phyloP scores from a whole-genome alignment of 2,329 filamentous ascomycete genomes.

The Ophiosphaerella korrae region DNA sequence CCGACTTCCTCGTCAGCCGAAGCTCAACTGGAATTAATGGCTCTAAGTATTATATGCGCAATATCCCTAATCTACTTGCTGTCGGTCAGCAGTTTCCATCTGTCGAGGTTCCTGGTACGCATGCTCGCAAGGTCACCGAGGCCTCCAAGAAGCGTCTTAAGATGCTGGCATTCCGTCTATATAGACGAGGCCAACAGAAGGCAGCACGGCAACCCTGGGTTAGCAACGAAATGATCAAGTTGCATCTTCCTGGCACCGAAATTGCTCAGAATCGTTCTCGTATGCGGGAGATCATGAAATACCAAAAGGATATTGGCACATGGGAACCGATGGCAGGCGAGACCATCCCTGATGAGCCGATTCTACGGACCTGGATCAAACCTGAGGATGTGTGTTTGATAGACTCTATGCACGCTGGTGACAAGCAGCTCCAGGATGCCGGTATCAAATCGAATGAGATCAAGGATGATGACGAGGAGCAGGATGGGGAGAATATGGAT shows the following conservation, averaged over 20 bases:
- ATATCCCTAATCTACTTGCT: constrained; percentile 86
- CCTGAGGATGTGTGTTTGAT: constrained; percentile 94
- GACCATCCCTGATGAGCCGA: constrained; percentile 76
- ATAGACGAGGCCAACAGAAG: constrained; percentile 73
- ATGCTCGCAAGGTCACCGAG: constrained; percentile 93
- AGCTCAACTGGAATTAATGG: constrained; percentile 80
- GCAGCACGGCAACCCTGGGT: constrained; percentile 80
- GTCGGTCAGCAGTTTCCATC: constrained; percentile 94
- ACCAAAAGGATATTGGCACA: constrained; percentile 84
- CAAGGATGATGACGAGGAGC: constrained; percentile 65
- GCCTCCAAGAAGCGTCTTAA: constrained; percentile 96
- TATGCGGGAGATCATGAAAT: constrained; percentile 93
- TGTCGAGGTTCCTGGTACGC: constrained; percentile 88
- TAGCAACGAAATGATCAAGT: constrained; percentile 64
- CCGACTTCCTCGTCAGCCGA: constrained; percentile 86
- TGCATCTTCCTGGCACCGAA: constrained; percentile 88
- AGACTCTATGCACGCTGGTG: constrained; percentile 95
- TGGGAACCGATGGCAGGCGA: constrained; percentile 77
- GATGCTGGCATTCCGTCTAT: constrained; percentile 91
- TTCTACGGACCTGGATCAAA: constrained; percentile 85
- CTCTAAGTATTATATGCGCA: constrained; percentile 80
- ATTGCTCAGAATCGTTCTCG: constrained; percentile 97
- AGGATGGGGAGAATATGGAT: constrained; percentile 76
- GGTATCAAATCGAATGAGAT: constrained; percentile 76
- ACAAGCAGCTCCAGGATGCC: constrained; percentile 87